Evolutionary conservation across 306 rosid genomes (phyloP).

Genomic region (Sicyos baderoa): DNA sequence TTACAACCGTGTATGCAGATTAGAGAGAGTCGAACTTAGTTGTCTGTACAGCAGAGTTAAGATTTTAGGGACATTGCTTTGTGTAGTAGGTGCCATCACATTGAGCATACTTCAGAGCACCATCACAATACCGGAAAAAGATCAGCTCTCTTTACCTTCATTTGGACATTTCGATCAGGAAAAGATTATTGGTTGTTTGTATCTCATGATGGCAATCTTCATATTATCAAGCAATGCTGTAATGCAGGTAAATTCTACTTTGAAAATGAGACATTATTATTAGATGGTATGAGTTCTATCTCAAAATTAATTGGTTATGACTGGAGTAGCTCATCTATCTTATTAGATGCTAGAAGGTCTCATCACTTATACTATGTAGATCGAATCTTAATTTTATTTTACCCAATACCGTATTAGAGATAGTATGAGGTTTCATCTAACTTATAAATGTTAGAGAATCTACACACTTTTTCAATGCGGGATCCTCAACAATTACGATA

Average conservation of each 20-base stretch:
- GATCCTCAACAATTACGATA: too few relatives aligned
- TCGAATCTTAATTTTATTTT: too few relatives aligned
- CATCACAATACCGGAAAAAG: conserved; percentile 6
- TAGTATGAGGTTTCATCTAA: too few relatives aligned
- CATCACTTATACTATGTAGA: too few relatives aligned
- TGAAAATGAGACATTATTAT: neutral
- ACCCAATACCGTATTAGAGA: too few relatives aligned
- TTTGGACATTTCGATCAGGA: conserved; percentile 33
- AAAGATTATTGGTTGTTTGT: conserved; percentile 59
- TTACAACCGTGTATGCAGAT: conserved; percentile 31
- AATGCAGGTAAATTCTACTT: conserved; percentile 42
- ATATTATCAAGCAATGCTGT: conserved; percentile 53
- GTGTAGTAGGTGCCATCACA: conserved; percentile 63
- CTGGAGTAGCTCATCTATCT: too few relatives aligned
- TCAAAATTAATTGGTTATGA: too few relatives aligned
- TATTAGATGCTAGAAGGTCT: too few relatives aligned
- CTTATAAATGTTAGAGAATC: too few relatives aligned
- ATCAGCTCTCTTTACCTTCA: neutral
- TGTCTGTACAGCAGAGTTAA: conserved; percentile 53
- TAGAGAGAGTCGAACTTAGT: conserved; percentile 55
- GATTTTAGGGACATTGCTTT: conserved; percentile 67
- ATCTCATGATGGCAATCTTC: conserved; percentile 49
- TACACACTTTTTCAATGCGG: too few relatives aligned
- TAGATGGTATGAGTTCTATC: too few relatives aligned
- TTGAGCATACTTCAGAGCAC: conserved; percentile 74